phyloP scores from a whole-genome alignment of 495 filamentous ascomycete genomes.

The Lasiosphaeria ovina region DNA sequence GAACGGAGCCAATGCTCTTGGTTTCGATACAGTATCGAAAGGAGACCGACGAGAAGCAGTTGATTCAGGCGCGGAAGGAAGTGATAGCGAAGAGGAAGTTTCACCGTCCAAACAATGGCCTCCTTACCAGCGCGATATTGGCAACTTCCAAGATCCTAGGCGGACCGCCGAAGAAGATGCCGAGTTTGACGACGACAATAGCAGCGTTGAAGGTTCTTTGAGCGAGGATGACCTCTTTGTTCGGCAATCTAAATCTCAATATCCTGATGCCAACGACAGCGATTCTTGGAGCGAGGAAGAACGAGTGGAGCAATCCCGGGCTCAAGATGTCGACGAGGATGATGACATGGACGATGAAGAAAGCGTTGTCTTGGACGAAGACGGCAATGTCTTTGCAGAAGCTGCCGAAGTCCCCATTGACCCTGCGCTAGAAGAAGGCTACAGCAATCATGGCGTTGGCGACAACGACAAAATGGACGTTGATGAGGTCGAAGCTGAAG shows the following conservation, averaged over 20 bases:
- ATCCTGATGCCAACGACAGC: neutral
- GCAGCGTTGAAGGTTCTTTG: neutral
- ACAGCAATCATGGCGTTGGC: neutral
- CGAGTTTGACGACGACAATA: constrained; percentile 2
- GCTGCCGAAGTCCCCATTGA: constrained; percentile 21
- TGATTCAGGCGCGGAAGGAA: no score
- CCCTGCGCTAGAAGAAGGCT: neutral
- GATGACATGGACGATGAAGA: constrained; percentile 8
- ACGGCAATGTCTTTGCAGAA: neutral
- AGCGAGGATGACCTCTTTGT: neutral
- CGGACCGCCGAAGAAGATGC: neutral
- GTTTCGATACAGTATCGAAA: no score
- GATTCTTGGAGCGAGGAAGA: neutral
- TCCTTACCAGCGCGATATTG: neutral
- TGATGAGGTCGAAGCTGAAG: neutral
- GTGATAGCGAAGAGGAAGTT: no score
- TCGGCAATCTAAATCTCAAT: neutral
- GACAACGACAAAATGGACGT: neutral
- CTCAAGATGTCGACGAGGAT: neutral
- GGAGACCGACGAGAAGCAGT: no score
- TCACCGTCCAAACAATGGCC: neutral
- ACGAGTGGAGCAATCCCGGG: no score
- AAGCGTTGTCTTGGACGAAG: neutral
- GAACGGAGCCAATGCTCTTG: no score
- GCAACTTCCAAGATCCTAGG: neutral